Conservation (phyloP, 768 basidiomycete genomes). For the Serendipita indica region DNA sequence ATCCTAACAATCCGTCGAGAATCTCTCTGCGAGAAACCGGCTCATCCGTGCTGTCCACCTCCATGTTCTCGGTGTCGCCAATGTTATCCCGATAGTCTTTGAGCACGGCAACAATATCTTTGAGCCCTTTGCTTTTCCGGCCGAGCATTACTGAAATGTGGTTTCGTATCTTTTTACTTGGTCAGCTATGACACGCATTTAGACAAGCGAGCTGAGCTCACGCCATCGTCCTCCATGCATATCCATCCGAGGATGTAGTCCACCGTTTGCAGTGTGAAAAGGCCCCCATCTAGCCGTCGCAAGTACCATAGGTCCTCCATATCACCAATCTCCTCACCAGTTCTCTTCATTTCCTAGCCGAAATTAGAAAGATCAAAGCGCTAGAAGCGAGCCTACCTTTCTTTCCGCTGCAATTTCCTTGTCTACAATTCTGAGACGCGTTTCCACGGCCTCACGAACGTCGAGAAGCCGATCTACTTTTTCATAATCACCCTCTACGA, state of each 20-base stretch:
- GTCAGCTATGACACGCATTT: slow-evolving; percentile 7
- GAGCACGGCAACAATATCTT: slow-evolving; percentile 57
- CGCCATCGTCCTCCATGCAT: slow-evolving; percentile 96
- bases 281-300: slow-evolving; percentile 70
- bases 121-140: slow-evolving; percentile 53
- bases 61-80: slow-evolving; percentile 32
- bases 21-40: slow-evolving; percentile 49
- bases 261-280: slow-evolving; percentile 78
- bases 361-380: neutral
- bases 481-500: slow-evolving; percentile 84
- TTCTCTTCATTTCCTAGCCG: slow-evolving; percentile 41
- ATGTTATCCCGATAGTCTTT: slow-evolving; percentile 60
- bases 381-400: slow-evolving; percentile 29
- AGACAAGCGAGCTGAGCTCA: slow-evolving; percentile 27
- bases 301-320: slow-evolving; percentile 72
- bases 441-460: slow-evolving; percentile 55
- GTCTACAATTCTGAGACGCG: slow-evolving; percentile 45
- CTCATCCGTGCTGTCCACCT: slow-evolving; percentile 23
- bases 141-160: slow-evolving; percentile 65
- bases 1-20: slow-evolving; percentile 48
- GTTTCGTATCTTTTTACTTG: slow-evolving; percentile 47
- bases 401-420: slow-evolving; percentile 54
- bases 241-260: slow-evolving; percentile 95
- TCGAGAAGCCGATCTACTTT: slow-evolving; percentile 91
- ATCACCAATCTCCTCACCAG: slow-evolving; percentile 45